Evolutionary conservation across 2,329 filamentous ascomycete genomes (phyloP), one percentile per base, ranked within the genome.

Genomic region (Phyllosticta citriasiana): DNA sequence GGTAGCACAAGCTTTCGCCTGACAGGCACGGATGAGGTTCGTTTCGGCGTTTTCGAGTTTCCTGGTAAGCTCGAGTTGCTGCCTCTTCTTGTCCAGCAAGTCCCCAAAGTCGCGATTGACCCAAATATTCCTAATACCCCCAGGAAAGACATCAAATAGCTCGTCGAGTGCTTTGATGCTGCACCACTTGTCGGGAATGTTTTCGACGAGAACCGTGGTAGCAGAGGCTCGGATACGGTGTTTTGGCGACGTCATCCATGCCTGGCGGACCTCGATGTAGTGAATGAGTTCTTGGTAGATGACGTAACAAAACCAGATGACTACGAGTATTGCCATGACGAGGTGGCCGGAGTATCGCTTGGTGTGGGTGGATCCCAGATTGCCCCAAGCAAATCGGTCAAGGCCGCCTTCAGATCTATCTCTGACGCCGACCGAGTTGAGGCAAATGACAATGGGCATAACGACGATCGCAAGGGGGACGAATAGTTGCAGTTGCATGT

Each of bases 111-210:
- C 89, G 64, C 93, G 84, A 63, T 97, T 99, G 67, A 99, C 86
- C 92, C 93, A 99, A 55, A 99, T 89, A 67, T 97, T 97, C 63
- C 90, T 85, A 69, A 99, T 88, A 30, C 94, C 94, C 22, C 94
- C 94, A 0, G 94, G 94, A 67, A 97, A 97, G 1, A 97, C 92
- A 71, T 99, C 94, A 69, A 95, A 99, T 0, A 99, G 79, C 0
- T 88, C 88, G 62, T 85, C 82, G 4, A 99, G 80, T 0, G 90
- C 89, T 53, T 96, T 86, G 56, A 90, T 83, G 2, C 84, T 91
- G 7, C 96, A 84, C 94, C 94, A 99, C 70, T 95, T 96, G 51
- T 83, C 79, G 1, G 94, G 94, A 57, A 99, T 96, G 10, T 88
- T 88, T 65, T 88, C 94, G 58, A 99, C 91, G 5, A 99, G 81